Evolutionary conservation across 176 grass and related monocot species (phyloP).

Genomic region (Phyllostachys edulis): DNA sequence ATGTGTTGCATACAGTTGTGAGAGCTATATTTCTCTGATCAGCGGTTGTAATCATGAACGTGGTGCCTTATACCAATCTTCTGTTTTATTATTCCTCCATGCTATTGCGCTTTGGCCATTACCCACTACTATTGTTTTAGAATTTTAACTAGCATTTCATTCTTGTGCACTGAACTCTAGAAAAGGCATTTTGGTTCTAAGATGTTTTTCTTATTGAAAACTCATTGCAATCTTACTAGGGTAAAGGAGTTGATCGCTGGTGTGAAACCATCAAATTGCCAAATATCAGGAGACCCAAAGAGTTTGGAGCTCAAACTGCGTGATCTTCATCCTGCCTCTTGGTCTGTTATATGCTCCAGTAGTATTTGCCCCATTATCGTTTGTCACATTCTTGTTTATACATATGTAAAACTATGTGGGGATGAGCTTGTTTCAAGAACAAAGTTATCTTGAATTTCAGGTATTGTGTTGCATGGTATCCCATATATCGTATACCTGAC

Average conservation of each 20-base stretch:
- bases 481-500: constrained; percentile 82
- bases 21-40: not conserved
- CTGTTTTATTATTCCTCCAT: not conserved
- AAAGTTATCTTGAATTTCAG: constrained; percentile 40
- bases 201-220: constrained; percentile 29
- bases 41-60: not conserved
- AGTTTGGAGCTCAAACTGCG: constrained; percentile 50
- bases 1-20: not conserved
- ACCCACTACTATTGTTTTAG: not conserved
- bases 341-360: constrained; percentile 50
- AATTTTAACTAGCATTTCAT: constrained; percentile 6
- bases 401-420: not conserved
- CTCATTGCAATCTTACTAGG: constrained; percentile 44
- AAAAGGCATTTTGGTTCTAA: constrained; percentile 11
- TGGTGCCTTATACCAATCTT: not conserved
- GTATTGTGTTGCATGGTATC: constrained; percentile 96
- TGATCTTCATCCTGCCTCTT: constrained; percentile 81
- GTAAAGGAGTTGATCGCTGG: constrained; percentile 61
- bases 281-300: constrained; percentile 53
- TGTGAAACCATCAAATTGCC: constrained; percentile 35
- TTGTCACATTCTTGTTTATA: constrained; percentile 9
- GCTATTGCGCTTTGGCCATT: not conserved
- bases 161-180: not conserved
- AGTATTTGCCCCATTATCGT: constrained; percentile 3
- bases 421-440: constrained; percentile 10